phyloP scores from a whole-genome alignment of 352 stramenopile genomes.

The Phytophthora fragariaefolia region DNA sequence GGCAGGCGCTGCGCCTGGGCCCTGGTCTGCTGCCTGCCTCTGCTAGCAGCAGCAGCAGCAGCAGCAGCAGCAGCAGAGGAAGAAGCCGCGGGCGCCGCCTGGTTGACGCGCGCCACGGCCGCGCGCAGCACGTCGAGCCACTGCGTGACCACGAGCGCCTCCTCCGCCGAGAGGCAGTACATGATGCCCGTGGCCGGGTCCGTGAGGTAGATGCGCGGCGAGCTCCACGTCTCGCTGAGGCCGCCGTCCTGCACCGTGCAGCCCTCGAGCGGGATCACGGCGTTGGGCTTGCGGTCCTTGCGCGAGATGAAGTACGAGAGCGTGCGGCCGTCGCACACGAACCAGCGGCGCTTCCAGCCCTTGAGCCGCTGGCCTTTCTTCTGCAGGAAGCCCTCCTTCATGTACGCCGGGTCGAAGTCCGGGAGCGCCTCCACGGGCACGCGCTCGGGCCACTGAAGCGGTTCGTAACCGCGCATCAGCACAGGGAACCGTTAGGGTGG shows the following conservation, averaged over 20 bases:
- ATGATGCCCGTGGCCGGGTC: conserved; percentile 76
- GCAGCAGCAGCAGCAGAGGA: not conserved
- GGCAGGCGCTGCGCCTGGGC: conserved; percentile 12
- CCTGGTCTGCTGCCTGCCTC: conserved; percentile 4
- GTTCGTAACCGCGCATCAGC: not conserved
- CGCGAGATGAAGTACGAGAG: conserved; percentile 85
- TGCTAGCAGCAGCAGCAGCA: not conserved
- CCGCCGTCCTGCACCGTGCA: conserved; percentile 85
- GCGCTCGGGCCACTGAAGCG: conserved; percentile 59
- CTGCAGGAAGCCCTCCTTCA: conserved; percentile 88
- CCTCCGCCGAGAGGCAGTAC: conserved; percentile 85
- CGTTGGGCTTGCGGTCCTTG: conserved; percentile 85
- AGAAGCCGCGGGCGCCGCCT: not conserved
- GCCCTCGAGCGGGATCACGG: conserved; percentile 78
- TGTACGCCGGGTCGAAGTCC: conserved; percentile 64
- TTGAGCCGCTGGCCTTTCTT: conserved; percentile 88
- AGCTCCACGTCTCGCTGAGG: conserved; percentile 88
- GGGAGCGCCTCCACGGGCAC: conserved; percentile 58
- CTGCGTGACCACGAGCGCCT: conserved; percentile 68
- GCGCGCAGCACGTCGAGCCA: conserved; percentile 76
- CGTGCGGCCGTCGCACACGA: conserved; percentile 83
- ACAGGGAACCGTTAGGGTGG: not conserved
- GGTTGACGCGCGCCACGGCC: conserved; percentile 52
- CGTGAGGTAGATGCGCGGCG: conserved; percentile 84
- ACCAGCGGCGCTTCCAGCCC: conserved; percentile 86